Evolutionary conservation across 208 protist genomes (phyloP).

Genomic region (Wallacemonas sp.): DNA sequence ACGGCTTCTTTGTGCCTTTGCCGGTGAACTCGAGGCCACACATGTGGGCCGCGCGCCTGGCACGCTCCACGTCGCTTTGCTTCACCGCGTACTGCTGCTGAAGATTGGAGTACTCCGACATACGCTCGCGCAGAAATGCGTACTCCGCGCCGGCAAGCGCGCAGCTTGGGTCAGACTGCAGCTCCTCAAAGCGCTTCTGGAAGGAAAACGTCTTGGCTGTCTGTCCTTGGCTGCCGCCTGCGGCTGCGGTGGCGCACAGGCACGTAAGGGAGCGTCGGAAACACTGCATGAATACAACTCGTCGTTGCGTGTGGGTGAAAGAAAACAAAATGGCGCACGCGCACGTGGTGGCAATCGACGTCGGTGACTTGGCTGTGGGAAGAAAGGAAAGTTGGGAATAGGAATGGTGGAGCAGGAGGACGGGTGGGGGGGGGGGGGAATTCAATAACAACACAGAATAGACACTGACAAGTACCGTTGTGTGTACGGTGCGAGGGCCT

Average conservation of each 20-base stretch:
- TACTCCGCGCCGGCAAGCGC: slow-evolving; percentile 62
- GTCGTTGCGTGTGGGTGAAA: too few relatives aligned
- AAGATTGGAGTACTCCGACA: slow-evolving; percentile 65
- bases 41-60: slow-evolving; percentile 70
- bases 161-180: slow-evolving; percentile 26
- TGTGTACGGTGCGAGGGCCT: too few relatives aligned
- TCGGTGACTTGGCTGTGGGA: too few relatives aligned
- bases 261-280: neutral
- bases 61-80: slow-evolving; percentile 83
- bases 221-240: neutral
- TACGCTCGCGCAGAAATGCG: slow-evolving; percentile 54
- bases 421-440: too few relatives aligned
- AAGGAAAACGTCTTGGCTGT: slow-evolving; percentile 24
- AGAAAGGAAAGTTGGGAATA: too few relatives aligned
- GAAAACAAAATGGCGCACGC: too few relatives aligned
- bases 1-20: slow-evolving; percentile 36
- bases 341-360: too few relatives aligned
- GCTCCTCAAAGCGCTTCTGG: slow-evolving; percentile 34
- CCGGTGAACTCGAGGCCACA: slow-evolving; percentile 87
- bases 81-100: slow-evolving; percentile 83
- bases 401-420: too few relatives aligned
- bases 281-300: too few relatives aligned
- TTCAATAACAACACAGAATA: too few relatives aligned
- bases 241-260: neutral
- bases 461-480: too few relatives aligned